These are phyloP conservation scores for Xylaria sp. DNA, from an alignment of 2,329 filamentous ascomycete species.

Conservation along the genomic window DNA sequence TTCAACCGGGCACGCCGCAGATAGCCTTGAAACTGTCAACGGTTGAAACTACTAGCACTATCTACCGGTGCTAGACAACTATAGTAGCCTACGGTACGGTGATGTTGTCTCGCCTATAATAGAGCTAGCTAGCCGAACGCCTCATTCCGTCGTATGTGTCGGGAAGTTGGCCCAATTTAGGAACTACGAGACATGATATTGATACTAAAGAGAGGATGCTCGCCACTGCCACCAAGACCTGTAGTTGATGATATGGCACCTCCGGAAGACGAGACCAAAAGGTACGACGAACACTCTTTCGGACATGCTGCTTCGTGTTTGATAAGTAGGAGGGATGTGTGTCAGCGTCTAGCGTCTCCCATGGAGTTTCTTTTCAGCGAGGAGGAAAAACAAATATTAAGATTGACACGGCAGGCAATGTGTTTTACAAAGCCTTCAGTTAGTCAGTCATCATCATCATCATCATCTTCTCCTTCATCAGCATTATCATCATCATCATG, in stretches of 20 bases:
- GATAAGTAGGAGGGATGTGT: conserved; percentile 15
- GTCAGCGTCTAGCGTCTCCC: conserved; percentile 26
- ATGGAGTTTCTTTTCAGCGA: conserved; percentile 23
- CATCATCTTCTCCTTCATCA: no score
- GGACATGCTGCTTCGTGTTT: conserved; percentile 27
- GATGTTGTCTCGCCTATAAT: conserved; percentile 20
- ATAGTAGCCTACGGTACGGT: not conserved
- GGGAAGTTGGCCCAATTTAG: conserved; percentile 8
- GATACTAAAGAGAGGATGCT: conserved; percentile 4
- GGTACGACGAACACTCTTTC: conserved; percentile 30
- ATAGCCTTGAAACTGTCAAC: conserved; percentile 25
- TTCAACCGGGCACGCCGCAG: conserved; percentile 9
- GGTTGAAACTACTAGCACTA: conserved; percentile 25
- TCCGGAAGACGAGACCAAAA: conserved; percentile 27
- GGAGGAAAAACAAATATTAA: conserved; percentile 29
- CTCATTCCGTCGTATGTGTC: conserved; percentile 15
- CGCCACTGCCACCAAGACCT: conserved; percentile 13
- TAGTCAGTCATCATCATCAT: conserved; percentile 12
- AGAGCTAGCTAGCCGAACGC: conserved; percentile 20
- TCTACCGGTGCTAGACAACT: conserved; percentile 28
- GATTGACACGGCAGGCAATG: conserved; percentile 28
- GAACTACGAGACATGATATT: conserved; percentile 19
- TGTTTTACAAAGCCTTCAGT: conserved; percentile 23
- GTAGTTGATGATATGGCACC: conserved; percentile 12
- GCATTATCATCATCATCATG: conserved; percentile 12